phyloP scores from a whole-genome alignment of 805 yeast species.

The Metahyphopichia silvanorum region DNA sequence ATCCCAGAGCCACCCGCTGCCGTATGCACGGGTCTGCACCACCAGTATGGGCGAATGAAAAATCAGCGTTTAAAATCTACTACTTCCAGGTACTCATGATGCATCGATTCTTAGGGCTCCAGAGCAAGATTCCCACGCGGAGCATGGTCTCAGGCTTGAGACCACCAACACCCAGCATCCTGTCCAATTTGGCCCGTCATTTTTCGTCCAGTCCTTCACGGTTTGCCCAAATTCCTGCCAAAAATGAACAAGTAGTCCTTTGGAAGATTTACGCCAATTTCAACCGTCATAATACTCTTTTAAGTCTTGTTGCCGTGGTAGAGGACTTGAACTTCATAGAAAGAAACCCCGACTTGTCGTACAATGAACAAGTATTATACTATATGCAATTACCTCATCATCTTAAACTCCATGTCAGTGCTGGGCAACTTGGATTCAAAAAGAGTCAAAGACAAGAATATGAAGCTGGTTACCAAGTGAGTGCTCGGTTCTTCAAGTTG shows the following conservation, averaged over 20 bases:
- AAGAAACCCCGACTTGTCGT: slow-evolving; percentile 53
- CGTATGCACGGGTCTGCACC: too few relatives aligned
- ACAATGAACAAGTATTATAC: slow-evolving; percentile 71
- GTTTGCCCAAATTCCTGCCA: too few relatives aligned
- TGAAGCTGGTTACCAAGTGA: slow-evolving; percentile 88
- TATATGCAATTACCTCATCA: slow-evolving; percentile 78
- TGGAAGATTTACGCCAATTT: slow-evolving; percentile 76
- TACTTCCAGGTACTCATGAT: too few relatives aligned
- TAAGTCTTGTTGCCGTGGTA: slow-evolving; percentile 68
- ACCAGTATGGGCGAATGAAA: too few relatives aligned
- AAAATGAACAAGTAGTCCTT: slow-evolving; percentile 49
- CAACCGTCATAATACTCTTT: slow-evolving; percentile 77
- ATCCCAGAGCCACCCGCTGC: too few relatives aligned
- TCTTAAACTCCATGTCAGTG: slow-evolving; percentile 61
- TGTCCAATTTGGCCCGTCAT: too few relatives aligned
- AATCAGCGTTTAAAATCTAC: too few relatives aligned
- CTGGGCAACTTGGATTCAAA: slow-evolving; percentile 87
- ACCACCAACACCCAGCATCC: too few relatives aligned
- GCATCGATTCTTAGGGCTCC: too few relatives aligned
- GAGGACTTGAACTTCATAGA: slow-evolving; percentile 59
- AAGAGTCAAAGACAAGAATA: slow-evolving; percentile 88
- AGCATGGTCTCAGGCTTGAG: too few relatives aligned
- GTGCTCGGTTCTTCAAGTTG: slow-evolving; percentile 65
- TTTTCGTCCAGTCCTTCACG: too few relatives aligned
- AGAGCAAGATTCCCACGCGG: too few relatives aligned